Evolutionary conservation across 495 filamentous ascomycete genomes (phyloP), one percentile per base, ranked within the genome.

Genomic region (Recurvomyces mirabilis): DNA sequence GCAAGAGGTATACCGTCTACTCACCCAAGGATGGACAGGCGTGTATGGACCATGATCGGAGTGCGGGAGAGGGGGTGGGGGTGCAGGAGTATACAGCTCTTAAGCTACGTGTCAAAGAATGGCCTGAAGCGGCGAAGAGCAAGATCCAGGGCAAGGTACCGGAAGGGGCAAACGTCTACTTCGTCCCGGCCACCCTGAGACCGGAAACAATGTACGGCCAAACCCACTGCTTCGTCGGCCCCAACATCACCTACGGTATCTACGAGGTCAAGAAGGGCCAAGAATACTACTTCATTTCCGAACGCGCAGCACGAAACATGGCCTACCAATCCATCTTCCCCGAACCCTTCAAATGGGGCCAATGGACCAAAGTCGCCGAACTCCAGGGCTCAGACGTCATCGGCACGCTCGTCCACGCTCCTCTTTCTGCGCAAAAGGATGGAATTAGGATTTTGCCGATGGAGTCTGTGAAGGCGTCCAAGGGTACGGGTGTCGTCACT

Each of bases 191-290:
- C 18, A 95, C 91, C 46, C 72, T 98, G 46, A 75, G 91, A 53
- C 84, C 91, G 15, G 91, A 98, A 68, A 98, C 91, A 14, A 95
- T 98, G 89, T 95, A 95, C 56, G 91, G 91, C 20, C 91, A 98
- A 63, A 88, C 78, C 1, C 91, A 86, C 67, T 94, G 87, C 63
- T 98, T 98, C 56, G 86, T 98, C 38, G 84, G 87, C 21, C 88
- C 91, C 1, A 84, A 81, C 61, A 80, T 93, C 54, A 77, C 66
- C n/a, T 96, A 98, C 56, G 86, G 87, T 40, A 65, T 98, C 49
- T 96, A 82, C 73, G 82, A 84, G 67, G 74, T 83, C 36, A 74
- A 77, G 11, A 79, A 89, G 34, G 45, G 38, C 38, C 82, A 79
- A 46, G 85, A 93, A 52, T 95, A 86, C 62, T 86, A 77, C 60